Evolutionary conservation across 1,284 basidiomycete species (phyloP).

Genomic region (Testicularia cyperi): DNA sequence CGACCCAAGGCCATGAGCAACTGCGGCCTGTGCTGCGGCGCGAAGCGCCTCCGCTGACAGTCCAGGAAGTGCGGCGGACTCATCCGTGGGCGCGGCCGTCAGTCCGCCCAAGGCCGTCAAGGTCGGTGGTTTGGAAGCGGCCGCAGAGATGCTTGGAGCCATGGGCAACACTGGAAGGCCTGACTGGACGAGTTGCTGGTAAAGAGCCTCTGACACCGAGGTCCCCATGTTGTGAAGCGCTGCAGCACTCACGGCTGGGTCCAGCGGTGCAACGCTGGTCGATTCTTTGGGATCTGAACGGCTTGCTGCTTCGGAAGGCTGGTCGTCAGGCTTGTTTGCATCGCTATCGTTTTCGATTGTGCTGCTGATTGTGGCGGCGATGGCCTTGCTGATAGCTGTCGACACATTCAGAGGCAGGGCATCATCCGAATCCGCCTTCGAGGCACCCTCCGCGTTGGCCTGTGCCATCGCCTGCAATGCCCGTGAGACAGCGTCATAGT

Average conservation of each 20-base stretch:
- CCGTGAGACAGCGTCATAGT: constrained; percentile 19
- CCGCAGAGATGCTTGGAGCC: no score
- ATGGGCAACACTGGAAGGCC: constrained; percentile 3
- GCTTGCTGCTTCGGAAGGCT: no score
- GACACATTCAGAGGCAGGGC: constrained; percentile 15
- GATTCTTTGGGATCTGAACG: no score
- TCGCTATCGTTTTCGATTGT: no score
- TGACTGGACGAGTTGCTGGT: constrained; percentile 22
- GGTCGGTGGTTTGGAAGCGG: no score
- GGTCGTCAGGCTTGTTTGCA: no score
- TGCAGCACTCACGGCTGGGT: constrained; percentile 17
- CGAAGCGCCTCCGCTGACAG: constrained; percentile 26
- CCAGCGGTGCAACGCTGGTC: neutral
- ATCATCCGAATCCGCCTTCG: constrained; percentile 5
- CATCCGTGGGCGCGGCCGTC: no score
- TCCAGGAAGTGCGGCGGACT: no score
- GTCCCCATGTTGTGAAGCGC: constrained; percentile 22
- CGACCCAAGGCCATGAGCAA: constrained; percentile 13
- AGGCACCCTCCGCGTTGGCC: constrained; percentile 4
- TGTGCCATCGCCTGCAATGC: constrained; percentile 19
- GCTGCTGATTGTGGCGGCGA: constrained; percentile 23
- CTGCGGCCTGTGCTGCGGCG: constrained; percentile 30
- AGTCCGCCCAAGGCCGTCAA: no score
- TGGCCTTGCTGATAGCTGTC: constrained; percentile 21
- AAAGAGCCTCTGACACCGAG: constrained; percentile 27